Base-by-base conservation (phyloP, 352 stramenopile species). In the Phytophthora constricta region DNA sequence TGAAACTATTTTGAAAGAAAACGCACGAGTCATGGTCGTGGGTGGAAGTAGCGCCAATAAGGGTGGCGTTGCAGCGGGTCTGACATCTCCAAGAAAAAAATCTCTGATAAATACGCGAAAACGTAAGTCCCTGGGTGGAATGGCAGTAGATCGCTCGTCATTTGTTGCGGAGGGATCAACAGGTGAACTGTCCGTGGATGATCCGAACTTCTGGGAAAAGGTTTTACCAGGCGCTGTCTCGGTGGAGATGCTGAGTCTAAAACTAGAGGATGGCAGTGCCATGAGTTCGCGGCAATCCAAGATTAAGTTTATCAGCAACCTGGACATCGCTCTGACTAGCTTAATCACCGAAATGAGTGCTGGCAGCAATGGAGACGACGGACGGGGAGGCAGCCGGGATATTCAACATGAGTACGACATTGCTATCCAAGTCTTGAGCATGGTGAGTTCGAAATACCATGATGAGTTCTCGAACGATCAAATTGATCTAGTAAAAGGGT, bases 171-270 rank as follows among this genome's bases (percentile, higher is more conserved):
- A 97, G 70, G 92, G 91, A 5, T 93, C 97, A 13, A 94, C 87
- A 10, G 85, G 82, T 34, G 91, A 98, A 62, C 70, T 99, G 25
- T 93, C 97, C 43, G 92, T 99, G 8, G 95, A 99, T 68, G 96
- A 99, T 62, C 95, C 96, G 1, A 97, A 98, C 34, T 99, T 99
- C 54, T 99, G 96, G 96, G 89, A 97, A 43, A 97, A 97, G 50
- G 93, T 98, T 39, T 58, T 98, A 19, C 84, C 86, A 4, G 89
- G 89, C 8, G 87, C 82, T 17, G 89, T 96, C 45, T 93, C 84
- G 10, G 84, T 96, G 8, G 87, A 96, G 72, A 95, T 95, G 88
- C 58, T 96, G 25, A 93, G 79, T 28, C 69, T 92, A 20, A 95
- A 95, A 58, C 76, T 96, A n/a, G 90, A 97, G 50, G 90, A 96